These are phyloP conservation scores for Teunomyces atbi DNA, from an alignment of 805 yeast species.

Conservation along the genomic window DNA sequence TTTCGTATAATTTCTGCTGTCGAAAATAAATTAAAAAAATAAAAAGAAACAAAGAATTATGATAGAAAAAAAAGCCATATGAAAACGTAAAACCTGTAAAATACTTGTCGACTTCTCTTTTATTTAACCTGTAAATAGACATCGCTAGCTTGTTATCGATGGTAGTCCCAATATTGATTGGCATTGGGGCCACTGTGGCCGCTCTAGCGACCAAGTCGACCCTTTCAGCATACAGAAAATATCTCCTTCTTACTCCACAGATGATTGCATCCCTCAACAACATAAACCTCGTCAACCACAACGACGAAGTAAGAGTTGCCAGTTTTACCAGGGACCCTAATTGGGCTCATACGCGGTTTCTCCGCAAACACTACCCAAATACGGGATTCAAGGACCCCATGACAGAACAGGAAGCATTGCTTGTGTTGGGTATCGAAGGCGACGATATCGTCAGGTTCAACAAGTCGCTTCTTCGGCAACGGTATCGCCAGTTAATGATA, in stretches of 20 bases:
- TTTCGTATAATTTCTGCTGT: not conserved
- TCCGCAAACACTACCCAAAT: conserved; percentile 18
- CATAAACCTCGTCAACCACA: conserved; percentile 15
- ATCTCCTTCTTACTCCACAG: conserved; percentile 25
- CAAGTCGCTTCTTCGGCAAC: conserved; percentile 24
- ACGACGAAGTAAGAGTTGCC: conserved; percentile 4
- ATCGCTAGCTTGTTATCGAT: conserved; percentile 1
- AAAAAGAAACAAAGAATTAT: not conserved
- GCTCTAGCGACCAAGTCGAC: conserved; percentile 46
- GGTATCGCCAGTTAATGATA: conserved; percentile 40
- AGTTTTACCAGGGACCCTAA: conserved; percentile 8
- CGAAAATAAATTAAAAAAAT: not conserved
- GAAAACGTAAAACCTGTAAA: not conserved
- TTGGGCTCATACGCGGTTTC: conserved; percentile 14
- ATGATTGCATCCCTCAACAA: conserved; percentile 37
- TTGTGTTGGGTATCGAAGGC: conserved; percentile 41
- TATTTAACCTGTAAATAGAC: conserved; percentile 2
- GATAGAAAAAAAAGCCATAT: not conserved
- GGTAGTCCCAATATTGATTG: conserved; percentile 51
- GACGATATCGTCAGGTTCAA: conserved; percentile 31
- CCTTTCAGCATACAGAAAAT: conserved; percentile 30
- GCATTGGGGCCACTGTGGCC: conserved; percentile 51
- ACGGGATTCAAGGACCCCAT: conserved; percentile 34
- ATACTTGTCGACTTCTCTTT: not conserved
- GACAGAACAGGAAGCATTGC: conserved; percentile 45